Base-by-base conservation (phyloP, 2,329 filamentous ascomycete genomes). In the Colletotrichum orbiculare region DNA sequence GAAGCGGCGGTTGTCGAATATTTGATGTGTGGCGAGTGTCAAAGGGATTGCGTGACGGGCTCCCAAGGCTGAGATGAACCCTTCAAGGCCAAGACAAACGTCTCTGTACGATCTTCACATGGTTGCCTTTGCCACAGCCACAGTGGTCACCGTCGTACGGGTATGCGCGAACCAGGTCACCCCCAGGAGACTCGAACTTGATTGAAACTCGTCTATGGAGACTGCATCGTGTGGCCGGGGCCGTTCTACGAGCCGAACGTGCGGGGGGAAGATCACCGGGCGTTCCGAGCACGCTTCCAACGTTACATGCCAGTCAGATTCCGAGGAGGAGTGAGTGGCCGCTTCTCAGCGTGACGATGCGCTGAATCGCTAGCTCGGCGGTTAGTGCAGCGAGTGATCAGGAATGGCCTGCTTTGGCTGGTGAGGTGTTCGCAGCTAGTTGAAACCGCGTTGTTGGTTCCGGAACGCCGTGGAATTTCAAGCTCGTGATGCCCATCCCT, bases 111-210 rank as follows among this genome's bases (percentile, higher is more conserved):
- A 57, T 57, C 45, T 57, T 34, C 11, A 33, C 11, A 4, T 47
- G 15, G 11, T 8, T 47, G 12, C 37, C 15, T 13, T 15, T 42
- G 46, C 55, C 35, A 33, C 46, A 33, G 35, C 17, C 13, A 13
- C 57, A 41, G 47, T 42, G 15, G 41, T 52, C 39, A 43, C 52
- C 45, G 47, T 33, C 35, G 10, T 46, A 33, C 33, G 25, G 17
- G 42, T 25, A 35, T 34, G 47, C 46, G 47, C 25, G 17, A 37
- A 13, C 46, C 37, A 62, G 62, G 58, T 65, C 7, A 34, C 41
- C 41, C 58, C 58, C 52, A 37, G 58, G 38, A 61, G 43, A 47
- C 62, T 62, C 47, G 62, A 65, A 62, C 62, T 42, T 57, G 41
- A 49, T 52, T 50, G 62, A 65, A 65, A 62, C 62, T 25, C 35